A percentile compares a stretch with the other conserved stretches of the same genome.
Evolutionary conservation across 2,329 filamentous ascomycete genomes (phyloP).

Genomic region (Furcasterigmium furcatum): DNA sequence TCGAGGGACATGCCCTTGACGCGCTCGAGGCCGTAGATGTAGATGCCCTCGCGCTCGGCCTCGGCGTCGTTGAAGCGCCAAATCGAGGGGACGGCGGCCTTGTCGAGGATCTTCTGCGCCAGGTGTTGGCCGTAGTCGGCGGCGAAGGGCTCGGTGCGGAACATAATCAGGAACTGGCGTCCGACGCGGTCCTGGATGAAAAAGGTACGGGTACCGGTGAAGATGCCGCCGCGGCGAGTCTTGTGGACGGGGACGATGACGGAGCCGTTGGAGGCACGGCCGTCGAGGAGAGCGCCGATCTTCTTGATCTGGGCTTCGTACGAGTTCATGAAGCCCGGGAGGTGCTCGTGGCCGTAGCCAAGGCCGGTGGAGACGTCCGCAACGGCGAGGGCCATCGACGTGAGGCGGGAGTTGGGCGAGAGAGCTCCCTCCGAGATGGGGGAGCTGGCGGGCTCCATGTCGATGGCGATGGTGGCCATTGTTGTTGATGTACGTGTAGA

Average conservation of each 20-base stretch:
- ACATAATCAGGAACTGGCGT: background rate
- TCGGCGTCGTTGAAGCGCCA: background rate
- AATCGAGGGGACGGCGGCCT: no score
- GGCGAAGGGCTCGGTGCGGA: background rate
- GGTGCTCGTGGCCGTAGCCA: background rate
- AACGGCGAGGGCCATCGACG: no score
- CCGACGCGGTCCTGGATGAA: background rate
- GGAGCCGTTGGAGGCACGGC: background rate
- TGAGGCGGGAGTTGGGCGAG: no score
- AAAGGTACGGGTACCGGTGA: background rate
- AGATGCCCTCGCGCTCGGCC: background rate
- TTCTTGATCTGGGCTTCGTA: background rate
- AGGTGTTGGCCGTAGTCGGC: background rate
- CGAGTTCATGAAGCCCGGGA: background rate
- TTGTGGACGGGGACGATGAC: background rate
- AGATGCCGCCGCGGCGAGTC: background rate
- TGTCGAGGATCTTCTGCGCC: no score
- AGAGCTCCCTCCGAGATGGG: no score
- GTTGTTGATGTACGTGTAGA: no score
- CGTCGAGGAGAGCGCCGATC: background rate
- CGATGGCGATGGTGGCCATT: no score
- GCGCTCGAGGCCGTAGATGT: background rate
- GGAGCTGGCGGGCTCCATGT: no score
- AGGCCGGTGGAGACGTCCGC: background rate
- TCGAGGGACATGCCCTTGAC: background rate